These are phyloP conservation scores for Craspedostauros australis DNA, from an alignment of 108 stramenopile genomes.

Conservation along the genomic window DNA sequence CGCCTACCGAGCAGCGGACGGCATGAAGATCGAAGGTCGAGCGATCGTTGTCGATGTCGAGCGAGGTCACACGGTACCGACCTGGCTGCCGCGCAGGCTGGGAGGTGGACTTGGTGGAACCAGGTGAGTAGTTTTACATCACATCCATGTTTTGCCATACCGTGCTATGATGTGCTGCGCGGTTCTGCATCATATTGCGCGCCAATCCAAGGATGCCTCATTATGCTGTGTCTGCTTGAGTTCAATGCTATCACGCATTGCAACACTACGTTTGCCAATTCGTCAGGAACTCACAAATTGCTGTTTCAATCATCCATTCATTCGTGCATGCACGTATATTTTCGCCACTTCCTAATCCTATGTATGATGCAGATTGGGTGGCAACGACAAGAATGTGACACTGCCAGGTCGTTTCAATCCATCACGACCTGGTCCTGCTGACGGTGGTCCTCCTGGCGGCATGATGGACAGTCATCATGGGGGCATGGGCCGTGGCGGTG, in stretches of 20 bases:
- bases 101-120: slow-evolving; percentile 91
- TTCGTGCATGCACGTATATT: too few species aligned
- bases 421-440: slow-evolving; percentile 15
- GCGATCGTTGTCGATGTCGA: slow-evolving; percentile 93
- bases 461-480: slow-evolving; percentile 22
- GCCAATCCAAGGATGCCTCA: neutral
- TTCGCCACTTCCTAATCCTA: neutral
- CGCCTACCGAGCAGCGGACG: slow-evolving; percentile 88
- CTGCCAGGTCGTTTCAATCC: slow-evolving; percentile 73
- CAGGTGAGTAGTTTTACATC: slow-evolving; percentile 21
- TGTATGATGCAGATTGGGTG: slow-evolving; percentile 36
- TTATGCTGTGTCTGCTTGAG: neutral
- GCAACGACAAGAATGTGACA: slow-evolving; percentile 51
- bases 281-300: too few species aligned
- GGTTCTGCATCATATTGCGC: neutral
- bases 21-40: slow-evolving; percentile 87
- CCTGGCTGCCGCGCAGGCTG: slow-evolving; percentile 84
- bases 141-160: neutral
- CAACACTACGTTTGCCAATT: too few species aligned
- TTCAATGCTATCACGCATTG: too few species aligned
- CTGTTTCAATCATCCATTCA: too few species aligned
- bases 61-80: slow-evolving; percentile 94
- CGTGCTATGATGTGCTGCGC: too few species aligned
- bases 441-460: slow-evolving; percentile 6
- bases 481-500: slow-evolving; percentile 3